A percentile compares a stretch with the other conserved stretches of the same genome.
Conservation (phyloP, 306 rosid species). For the Quercus robur region DNA sequence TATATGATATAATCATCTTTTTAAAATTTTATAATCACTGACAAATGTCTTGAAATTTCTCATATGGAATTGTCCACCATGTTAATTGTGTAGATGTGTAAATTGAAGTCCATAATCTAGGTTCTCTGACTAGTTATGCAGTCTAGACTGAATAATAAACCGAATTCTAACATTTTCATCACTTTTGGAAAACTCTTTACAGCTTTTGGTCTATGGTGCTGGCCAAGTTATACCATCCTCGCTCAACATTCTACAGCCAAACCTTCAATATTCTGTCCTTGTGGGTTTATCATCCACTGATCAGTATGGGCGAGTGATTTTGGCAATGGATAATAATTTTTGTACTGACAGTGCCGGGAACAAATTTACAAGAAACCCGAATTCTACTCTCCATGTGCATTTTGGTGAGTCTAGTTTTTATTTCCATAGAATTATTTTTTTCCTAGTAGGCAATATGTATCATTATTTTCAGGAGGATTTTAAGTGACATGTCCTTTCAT, state of each 20-base stretch:
- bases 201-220: slow-evolving; percentile 91
- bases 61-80: background rate
- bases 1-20: background rate
- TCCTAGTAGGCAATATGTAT: background rate
- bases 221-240: slow-evolving; percentile 86
- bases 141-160: background rate
- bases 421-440: background rate
- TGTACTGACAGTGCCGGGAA: slow-evolving; percentile 84
- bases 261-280: slow-evolving; percentile 60
- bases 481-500: background rate
- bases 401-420: slow-evolving; percentile 57
- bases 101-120: background rate
- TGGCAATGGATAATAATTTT: slow-evolving; percentile 80
- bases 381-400: slow-evolving; percentile 62
- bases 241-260: slow-evolving; percentile 54
- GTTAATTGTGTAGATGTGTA: background rate
- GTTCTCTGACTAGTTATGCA: background rate
- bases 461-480: background rate
- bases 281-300: slow-evolving; percentile 52
- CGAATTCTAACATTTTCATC: slow-evolving; percentile 21
- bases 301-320: slow-evolving; percentile 64
- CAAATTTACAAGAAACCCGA: slow-evolving; percentile 56
- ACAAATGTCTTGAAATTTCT: background rate
- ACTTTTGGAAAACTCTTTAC: slow-evolving; percentile 17
- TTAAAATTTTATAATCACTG: background rate